These are phyloP conservation scores for Yamadazyma spencermartinsiae DNA, from an alignment of 1,139 yeast species.

Conservation along the genomic window DNA sequence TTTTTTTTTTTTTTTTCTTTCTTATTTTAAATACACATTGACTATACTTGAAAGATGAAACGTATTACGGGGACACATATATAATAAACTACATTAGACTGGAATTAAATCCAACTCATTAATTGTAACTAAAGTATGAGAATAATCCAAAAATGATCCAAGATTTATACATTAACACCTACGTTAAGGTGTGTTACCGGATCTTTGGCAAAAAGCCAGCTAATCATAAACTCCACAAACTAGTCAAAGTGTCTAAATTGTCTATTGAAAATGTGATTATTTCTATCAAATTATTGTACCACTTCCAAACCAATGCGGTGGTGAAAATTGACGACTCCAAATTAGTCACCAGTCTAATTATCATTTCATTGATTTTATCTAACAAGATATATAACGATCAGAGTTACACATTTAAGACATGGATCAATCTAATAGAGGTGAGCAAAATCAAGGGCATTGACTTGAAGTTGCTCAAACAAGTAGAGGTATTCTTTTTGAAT, in stretches of 20 bases:
- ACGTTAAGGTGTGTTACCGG: conserved; percentile 5
- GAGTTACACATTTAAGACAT: conserved; percentile 53
- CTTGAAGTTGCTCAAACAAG: conserved; percentile 19
- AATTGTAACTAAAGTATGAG: neutral
- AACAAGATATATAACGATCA: conserved; percentile 54
- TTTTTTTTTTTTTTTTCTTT: too few relatives aligned
- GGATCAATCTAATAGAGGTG: conserved; percentile 29
- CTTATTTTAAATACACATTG: neutral
- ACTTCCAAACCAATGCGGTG: conserved; percentile 23
- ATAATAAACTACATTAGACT: too few relatives aligned
- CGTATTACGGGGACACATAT: too few relatives aligned
- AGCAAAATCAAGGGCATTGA: conserved; percentile 12
- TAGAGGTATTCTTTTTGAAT: conserved; percentile 33
- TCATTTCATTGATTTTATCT: conserved; percentile 42
- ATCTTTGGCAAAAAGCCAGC: conserved; percentile 7
- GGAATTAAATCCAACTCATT: too few relatives aligned
- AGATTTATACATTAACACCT: conserved; percentile 6
- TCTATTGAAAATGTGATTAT: conserved; percentile 31
- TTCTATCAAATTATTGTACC: conserved; percentile 31
- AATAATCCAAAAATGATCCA: conserved; percentile 1
- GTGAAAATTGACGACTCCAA: conserved; percentile 13
- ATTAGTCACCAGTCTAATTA: conserved; percentile 27
- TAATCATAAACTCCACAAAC: conserved; percentile 11
- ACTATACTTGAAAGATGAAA: neutral
- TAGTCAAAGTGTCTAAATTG: conserved; percentile 26